Evolutionary conservation across 768 basidiomycete genomes (phyloP), one percentile per base, ranked within the genome.

Genomic region (Xanthoconium purpureum): DNA sequence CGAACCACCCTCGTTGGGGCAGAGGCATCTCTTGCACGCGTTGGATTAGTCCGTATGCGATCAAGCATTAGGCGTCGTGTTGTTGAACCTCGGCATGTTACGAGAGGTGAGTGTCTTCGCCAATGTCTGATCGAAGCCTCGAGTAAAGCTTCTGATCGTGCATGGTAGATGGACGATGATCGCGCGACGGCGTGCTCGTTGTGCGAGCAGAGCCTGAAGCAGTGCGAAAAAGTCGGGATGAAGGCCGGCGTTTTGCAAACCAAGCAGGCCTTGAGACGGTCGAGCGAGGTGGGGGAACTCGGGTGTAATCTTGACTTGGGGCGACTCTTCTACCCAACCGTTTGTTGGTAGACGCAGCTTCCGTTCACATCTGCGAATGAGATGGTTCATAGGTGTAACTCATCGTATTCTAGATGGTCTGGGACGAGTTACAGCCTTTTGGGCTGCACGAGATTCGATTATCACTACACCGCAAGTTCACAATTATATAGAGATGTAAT

Each of bases 41-140:
- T n/a, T n/a, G n/a, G n/a, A n/a, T n/a, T n/a, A n/a, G n/a, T n/a
- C n/a, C 8, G 70, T 74, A 0, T 88, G 86, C 58, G 82, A 85
- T 50, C 73, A 78, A 39, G 80, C 79, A 0, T 77, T 82, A 48
- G 82, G 81, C 4, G 82, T 80, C 3, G 75, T 81, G 37, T 66
- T 86, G n/a, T 87, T 80, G 60, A 88, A 88, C 56, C 68, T 85
- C 40, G 86, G 80, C 18, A 77, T 80, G 44, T 60, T 87, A 50
- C 74, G 80, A 11, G 80, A 84, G 72, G 70, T 73, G 38, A 48
- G 62, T 3, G 0, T 29, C 20, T 47, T 46, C 18, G 1, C 12
- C 24, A 20, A 28, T 29, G 12, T 18, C 38, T 36, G 24, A 28
- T 3, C n/a, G 2, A 28, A 50, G 17, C 6, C 13, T 20, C 17